Base-by-base conservation (phyloP, 495 filamentous ascomycete genomes). In the Hypoxylon perforatum region DNA sequence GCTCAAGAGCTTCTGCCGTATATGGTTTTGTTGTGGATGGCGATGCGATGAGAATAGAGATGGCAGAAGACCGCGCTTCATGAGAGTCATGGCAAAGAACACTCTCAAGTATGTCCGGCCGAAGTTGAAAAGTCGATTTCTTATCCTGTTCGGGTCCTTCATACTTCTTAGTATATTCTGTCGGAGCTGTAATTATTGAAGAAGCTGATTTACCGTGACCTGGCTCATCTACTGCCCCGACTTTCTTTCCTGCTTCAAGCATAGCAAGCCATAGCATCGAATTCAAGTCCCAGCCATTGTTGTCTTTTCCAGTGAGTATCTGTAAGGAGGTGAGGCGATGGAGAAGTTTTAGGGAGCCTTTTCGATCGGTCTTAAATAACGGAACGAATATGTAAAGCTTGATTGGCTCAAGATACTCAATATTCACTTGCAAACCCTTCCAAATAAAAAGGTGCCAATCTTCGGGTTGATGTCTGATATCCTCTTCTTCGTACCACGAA, bases 171-270 rank as follows among this genome's bases (percentile, higher is more conserved):
- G 49, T 7, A 22, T 39, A 44, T 18, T n/a, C n/a, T 54, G 35
- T 19, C 23, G 50, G 45, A 18, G 25, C 1, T 14, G 7, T 44
- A n/a, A 12, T 23, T 51, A 2, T 35, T 19, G 51, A 25, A n/a
- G 41, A 17, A 6, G 33, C 17, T 18, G 18, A 77, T 86, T 81
- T 80, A 91, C 91, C 57, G 47, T 59, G n/a, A 17, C 64, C 82
- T 50, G 89, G 84, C 68, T 94, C 92, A 50, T 88, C 84, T 6
- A 96, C 84, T 19, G 94, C 71, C 0, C 91, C 92, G 35, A 85
- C 77, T 54, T 94, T 92, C 79, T 95, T 96, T 14, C 90, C 92
- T 10, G 88, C 81, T 64, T 93, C 89, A 30, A 97, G 79, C 15
- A 90, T 84, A 44, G 87, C 84, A 57, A 93, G 85, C 38, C 89